phyloP scores from a whole-genome alignment of 345 rosid genomes.

The Syzygium oleosum region DNA sequence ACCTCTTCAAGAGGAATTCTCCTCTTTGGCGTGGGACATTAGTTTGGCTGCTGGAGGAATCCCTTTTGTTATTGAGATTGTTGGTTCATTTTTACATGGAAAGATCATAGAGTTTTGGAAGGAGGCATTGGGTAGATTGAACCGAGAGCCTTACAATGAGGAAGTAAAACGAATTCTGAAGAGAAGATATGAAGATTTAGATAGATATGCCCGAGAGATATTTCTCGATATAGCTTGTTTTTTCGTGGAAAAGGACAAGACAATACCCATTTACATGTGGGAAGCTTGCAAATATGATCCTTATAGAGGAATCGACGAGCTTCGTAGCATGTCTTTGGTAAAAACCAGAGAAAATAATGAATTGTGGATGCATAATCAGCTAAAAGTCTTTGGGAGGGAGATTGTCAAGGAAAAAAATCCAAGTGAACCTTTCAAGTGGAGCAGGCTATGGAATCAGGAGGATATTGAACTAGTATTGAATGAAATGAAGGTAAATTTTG shows the following conservation, averaged over 20 bases:
- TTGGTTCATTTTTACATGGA: background rate
- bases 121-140: background rate
- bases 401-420: background rate
- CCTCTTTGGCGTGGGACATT: background rate
- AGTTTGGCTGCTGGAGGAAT: background rate
- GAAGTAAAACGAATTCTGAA: background rate
- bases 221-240: background rate
- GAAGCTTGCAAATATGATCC: background rate
- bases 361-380: background rate
- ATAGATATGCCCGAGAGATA: background rate
- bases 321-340: background rate
- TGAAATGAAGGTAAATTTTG: background rate
- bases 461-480: background rate
- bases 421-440: background rate
- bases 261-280: background rate
- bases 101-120: rapidly evolving
- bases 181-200: background rate
- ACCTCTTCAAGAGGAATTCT: background rate
- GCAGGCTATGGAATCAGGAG: background rate
- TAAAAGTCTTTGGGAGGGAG: background rate
- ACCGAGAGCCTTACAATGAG: background rate
- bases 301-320: background rate
- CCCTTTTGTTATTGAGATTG: background rate
- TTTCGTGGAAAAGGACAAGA: background rate
- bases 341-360: background rate